Evolutionary conservation across 352 stramenopile species (phyloP).

Genomic region (Pythium brachiatum): DNA sequence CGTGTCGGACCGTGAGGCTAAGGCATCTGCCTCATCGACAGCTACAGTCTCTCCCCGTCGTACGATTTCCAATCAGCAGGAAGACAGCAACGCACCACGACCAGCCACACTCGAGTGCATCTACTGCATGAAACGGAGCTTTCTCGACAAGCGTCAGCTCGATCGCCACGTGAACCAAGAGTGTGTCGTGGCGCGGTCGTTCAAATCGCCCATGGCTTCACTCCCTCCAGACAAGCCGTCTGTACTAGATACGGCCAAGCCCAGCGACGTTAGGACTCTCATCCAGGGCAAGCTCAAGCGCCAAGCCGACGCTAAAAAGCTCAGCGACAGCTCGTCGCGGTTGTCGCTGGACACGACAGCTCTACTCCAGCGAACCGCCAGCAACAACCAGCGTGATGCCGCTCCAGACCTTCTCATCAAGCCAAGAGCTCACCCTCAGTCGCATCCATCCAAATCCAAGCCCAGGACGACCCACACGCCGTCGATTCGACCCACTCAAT

Average conservation of each 20-base stretch:
- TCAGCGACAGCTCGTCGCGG: conserved; percentile 4
- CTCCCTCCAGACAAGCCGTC: not conserved
- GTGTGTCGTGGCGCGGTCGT: conserved; percentile 43
- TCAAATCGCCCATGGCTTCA: conserved; percentile 6
- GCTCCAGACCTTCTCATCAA: not conserved
- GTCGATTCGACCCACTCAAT: conserved; percentile 1
- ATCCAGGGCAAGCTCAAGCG: conserved; percentile 23
- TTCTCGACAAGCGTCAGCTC: conserved; percentile 24
- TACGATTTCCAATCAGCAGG: conserved; percentile 6
- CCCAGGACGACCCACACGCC: conserved; percentile 2
- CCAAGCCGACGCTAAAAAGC: not conserved
- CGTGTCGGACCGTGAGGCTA: not conserved
- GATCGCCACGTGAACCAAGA: conserved; percentile 34
- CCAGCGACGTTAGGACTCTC: conserved; percentile 4
- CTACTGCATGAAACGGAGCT: conserved; percentile 41
- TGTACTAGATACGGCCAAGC: not conserved
- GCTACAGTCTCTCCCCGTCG: not conserved
- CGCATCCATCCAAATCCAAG: not conserved
- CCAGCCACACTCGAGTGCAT: conserved; percentile 30
- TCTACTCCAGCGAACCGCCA: not conserved
- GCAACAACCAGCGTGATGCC: conserved; percentile 5
- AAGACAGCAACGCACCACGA: not conserved
- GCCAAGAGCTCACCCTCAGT: not conserved
- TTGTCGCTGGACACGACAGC: conserved; percentile 1
- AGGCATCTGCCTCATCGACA: not conserved